A percentile compares a stretch with the other conserved stretches of the same genome.
Conservation (phyloP, 345 rosid species). For the Eucalyptus leucophloia region DNA sequence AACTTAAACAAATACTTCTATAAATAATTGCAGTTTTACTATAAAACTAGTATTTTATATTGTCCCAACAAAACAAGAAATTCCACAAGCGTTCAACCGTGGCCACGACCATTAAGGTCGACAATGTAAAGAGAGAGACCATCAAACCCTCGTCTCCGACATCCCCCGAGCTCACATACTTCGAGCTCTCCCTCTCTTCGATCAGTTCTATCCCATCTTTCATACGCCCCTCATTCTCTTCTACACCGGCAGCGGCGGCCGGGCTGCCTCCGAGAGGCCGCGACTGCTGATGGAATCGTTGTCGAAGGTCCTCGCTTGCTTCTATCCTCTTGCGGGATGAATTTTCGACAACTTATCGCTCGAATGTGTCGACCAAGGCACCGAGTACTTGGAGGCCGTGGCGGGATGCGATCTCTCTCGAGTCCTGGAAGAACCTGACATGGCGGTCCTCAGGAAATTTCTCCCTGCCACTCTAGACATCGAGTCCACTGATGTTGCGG, state of each 20-base stretch:
- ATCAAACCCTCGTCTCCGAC: background rate
- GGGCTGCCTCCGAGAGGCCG: background rate
- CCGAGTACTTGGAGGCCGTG: slow-evolving; percentile 1
- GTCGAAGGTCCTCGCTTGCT: background rate
- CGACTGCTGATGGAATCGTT: background rate
- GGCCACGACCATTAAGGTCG: background rate
- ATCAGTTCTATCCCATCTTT: background rate
- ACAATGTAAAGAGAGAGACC: background rate
- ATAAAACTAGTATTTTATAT: background rate
- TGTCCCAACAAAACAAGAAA: background rate
- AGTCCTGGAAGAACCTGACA: background rate
- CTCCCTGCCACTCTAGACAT: background rate
- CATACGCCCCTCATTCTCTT: background rate
- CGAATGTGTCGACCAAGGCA: slow-evolving; percentile 9
- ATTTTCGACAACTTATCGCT: background rate
- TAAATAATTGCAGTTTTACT: background rate
- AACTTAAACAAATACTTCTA: background rate
- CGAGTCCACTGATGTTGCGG: background rate
- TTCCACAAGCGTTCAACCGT: background rate
- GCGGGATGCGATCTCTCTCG: background rate
- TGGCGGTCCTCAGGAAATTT: background rate
- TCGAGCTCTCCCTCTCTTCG: background rate
- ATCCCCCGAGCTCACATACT: background rate
- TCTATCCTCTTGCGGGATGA: background rate
- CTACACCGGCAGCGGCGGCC: background rate